Conservation (phyloP, 176 grass and related monocot species). For the Eragrostis nindensis region DNA sequence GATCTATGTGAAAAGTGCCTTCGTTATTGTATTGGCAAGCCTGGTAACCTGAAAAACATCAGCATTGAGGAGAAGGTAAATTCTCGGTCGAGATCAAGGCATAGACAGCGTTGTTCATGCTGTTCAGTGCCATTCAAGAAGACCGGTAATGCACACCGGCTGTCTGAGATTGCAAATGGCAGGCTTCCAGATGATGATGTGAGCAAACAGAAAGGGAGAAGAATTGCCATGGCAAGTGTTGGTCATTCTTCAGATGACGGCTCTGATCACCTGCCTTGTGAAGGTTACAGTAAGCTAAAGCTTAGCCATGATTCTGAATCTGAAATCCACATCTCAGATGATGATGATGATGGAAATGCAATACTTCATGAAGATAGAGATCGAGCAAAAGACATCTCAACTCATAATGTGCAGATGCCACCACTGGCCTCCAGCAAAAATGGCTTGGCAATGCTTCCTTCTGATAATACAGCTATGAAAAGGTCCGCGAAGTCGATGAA, state of each 20-base stretch:
- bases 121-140: slow-evolving; percentile 61
- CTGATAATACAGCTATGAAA: slow-evolving; percentile 7
- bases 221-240: slow-evolving; percentile 29
- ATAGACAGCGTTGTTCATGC: slow-evolving; percentile 47
- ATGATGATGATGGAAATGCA: slow-evolving; percentile 31
- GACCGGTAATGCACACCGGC: slow-evolving; percentile 13
- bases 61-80: slow-evolving; percentile 41
- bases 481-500: slow-evolving; percentile 24
- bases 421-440: slow-evolving; percentile 33
- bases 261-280: slow-evolving; percentile 41
- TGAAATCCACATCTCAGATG: slow-evolving; percentile 48
- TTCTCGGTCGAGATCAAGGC: not conserved
- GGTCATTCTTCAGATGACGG: slow-evolving; percentile 44
- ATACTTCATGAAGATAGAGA: slow-evolving; percentile 9
- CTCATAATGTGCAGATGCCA: slow-evolving; percentile 23
- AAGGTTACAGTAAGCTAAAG: slow-evolving; percentile 66
- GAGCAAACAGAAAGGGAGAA: slow-evolving; percentile 45
- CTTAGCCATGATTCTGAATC: slow-evolving; percentile 55
- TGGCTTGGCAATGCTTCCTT: slow-evolving; percentile 12
- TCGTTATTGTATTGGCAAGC: slow-evolving; percentile 45
- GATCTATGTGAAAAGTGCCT: slow-evolving; percentile 67
- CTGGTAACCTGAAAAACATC: slow-evolving; percentile 25
- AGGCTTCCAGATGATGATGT: slow-evolving; percentile 25
- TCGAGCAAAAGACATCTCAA: slow-evolving; percentile 26
- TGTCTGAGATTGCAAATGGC: slow-evolving; percentile 28